phyloP scores from a whole-genome alignment of 352 stramenopile species.

The Lagenidium sp. region DNA sequence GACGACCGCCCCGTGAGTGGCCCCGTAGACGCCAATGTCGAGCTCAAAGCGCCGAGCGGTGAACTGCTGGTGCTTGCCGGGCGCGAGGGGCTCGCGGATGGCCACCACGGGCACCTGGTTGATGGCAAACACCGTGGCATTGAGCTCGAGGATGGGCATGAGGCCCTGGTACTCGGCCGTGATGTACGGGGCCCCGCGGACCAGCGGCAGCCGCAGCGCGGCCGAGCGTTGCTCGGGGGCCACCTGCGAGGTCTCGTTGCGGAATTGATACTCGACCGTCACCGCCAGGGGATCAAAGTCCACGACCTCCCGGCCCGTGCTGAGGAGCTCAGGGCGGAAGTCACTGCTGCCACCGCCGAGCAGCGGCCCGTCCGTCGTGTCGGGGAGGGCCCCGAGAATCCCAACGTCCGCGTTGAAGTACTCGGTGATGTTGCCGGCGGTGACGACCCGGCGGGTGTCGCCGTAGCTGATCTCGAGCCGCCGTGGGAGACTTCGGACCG shows the following conservation, averaged over 20 bases:
- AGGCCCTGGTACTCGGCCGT: conserved; percentile 71
- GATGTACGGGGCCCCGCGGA: conserved; percentile 69
- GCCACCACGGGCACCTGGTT: conserved; percentile 37
- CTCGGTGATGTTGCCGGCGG: conserved; percentile 48
- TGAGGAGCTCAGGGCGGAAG: too few relatives aligned
- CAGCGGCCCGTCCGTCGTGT: conserved; percentile 11
- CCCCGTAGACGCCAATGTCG: conserved; percentile 55
- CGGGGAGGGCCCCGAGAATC: conserved; percentile 47
- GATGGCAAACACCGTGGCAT: conserved; percentile 42
- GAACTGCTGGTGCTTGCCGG: conserved; percentile 31
- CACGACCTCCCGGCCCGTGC: conserved; percentile 44
- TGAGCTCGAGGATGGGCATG: conserved; percentile 63
- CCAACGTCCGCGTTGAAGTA: conserved; percentile 76
- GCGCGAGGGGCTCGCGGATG: conserved; percentile 7
- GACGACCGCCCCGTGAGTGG: conserved; percentile 11
- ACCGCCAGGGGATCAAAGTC: conserved; percentile 63
- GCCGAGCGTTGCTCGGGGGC: conserved; percentile 30
- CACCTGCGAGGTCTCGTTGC: conserved; percentile 9
- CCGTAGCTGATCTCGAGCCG: conserved; percentile 79
- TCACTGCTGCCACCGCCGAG: conserved; percentile 58
- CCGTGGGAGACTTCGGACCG: conserved; percentile 53
- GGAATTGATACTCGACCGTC: conserved; percentile 48
- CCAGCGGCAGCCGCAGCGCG: conserved; percentile 43
- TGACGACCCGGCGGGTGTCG: conserved; percentile 61
- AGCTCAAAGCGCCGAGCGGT: conserved; percentile 57